Base-by-base conservation (phyloP, 352 stramenopile genomes). In the Phytophthora nicotianae region DNA sequence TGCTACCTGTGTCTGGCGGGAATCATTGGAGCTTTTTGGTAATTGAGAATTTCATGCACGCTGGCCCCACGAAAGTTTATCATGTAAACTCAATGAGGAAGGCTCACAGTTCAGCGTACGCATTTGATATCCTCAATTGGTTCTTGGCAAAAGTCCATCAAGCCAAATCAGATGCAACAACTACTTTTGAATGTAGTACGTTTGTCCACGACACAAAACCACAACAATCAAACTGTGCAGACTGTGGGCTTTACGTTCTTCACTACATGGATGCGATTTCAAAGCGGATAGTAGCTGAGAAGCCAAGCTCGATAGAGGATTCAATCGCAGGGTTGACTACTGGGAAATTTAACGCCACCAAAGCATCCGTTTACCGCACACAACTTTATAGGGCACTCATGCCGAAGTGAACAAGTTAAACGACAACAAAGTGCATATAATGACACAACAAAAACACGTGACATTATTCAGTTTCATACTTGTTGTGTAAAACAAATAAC, bases 251-350 rank as follows among this genome's bases (percentile, higher is more conserved):
- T 9, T 45, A 59, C 27, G 40, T 45, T 7, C 40, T 50, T 14
- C 40, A 50, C 16, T 58, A 58, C 10, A 42, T 51, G 51, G 26
- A 50, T 21, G 4, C 2, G 4, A 59, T 59, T 45, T 48, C 23
- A 26, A 48, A 58, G 7, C 5, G 5, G 5, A 32, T 32, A 4
- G 26, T 32, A 32, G 26, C 26, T 4, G 26, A 32, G 26, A 8
- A 32, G 26, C 26, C 26, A n/a, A n/a, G n/a, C n/a, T n/a, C n/a
- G n/a, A n/a, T n/a, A n/a, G n/a, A n/a, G n/a, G n/a, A n/a, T n/a
- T n/a, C n/a, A n/a, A n/a, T n/a, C n/a, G n/a, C n/a, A n/a, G n/a
- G n/a, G n/a, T n/a, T n/a, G n/a, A n/a, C n/a, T n/a, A n/a, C n/a
- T n/a, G n/a, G n/a, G n/a, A n/a, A n/a, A n/a, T n/a, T n/a, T n/a